Evolutionary conservation across 257 asterid genomes (phyloP), one percentile per base, ranked within the genome.

Genomic region (Eustoma russellianum): DNA sequence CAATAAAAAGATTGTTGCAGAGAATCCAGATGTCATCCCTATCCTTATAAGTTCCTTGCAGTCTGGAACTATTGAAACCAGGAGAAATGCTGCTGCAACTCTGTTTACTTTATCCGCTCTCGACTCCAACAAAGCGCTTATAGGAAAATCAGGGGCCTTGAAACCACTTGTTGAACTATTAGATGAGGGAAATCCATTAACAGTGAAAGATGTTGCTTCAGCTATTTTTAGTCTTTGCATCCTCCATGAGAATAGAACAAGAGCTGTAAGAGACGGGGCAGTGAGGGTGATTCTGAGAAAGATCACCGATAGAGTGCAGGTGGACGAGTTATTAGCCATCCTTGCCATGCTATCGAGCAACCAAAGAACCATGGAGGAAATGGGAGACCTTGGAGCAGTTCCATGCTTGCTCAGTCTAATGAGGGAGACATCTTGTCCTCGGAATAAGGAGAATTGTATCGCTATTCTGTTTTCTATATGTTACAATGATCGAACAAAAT

Each of bases 21-120:
- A 85, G 49, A 88, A 85, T 3, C 92, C 94, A 1, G 65, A 15
- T 54, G 94, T 75, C 46, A 70, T 92, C 61, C 84, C 85, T 11
- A 68, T 85, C 53, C 92, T 92, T 11, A 54, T 79, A 41, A 80
- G 68, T 19, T 94, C 97, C 2, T 50, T 92, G 35, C 64, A 52
- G 48, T 63, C 71, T 0, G 99, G 95, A 51, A 85, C 94, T 1
- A 66, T 81, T 3, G 82, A 78, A 34, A 88, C 88, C 1, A 78
- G 85, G 72, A 81, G 85, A 70, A 92, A 92, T 67, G 94, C 98
- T 13, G 94, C 98, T 3, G 98, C 98, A 7, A 79, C 98, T 33
- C 80, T 90, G 48, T 90, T 90, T 73, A 81, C 96, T 5, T 57
- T 90, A 43, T 76, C 91, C 0, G 93, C 96, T n/a, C 81, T 83